Conservation (phyloP, 495 filamentous ascomycete species). For the Xylaria bambusicola region DNA sequence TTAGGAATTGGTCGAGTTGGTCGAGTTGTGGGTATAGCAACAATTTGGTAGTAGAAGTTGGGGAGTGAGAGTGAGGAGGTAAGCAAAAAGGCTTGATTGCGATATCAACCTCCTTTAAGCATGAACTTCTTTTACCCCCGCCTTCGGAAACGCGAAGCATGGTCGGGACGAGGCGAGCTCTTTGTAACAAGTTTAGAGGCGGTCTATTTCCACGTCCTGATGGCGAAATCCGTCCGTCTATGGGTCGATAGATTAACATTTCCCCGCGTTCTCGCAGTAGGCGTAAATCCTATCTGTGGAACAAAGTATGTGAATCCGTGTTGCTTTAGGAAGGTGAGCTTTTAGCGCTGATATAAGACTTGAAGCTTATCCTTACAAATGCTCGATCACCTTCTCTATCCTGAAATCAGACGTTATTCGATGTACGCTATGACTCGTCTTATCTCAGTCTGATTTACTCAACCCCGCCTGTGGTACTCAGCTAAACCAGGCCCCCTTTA, state of each 20-base stretch:
- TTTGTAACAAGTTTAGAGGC: not conserved
- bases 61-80: not conserved
- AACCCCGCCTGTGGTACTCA: too few relatives aligned
- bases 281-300: constrained; percentile 7
- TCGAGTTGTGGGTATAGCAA: not conserved
- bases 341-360: constrained; percentile 1
- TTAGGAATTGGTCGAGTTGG: not conserved
- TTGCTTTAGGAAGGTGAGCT: constrained; percentile 15
- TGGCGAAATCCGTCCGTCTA: not conserved
- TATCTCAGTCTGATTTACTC: not conserved
- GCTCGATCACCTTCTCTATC: not conserved
- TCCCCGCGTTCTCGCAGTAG: not conserved
- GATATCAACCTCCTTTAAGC: not conserved
- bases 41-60: not conserved
- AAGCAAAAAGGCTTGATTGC: not conserved
- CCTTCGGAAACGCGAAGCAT: not conserved
- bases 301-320: not conserved
- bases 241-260: not conserved
- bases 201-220: too few relatives aligned
- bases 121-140: not conserved
- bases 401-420: not conserved
- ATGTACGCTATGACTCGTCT: not conserved
- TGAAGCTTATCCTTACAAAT: not conserved
- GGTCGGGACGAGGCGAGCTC: not conserved
- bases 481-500: too few relatives aligned